Evolutionary conservation across 495 filamentous ascomycete species (phyloP).

Genomic region (Penicillium soppii): DNA sequence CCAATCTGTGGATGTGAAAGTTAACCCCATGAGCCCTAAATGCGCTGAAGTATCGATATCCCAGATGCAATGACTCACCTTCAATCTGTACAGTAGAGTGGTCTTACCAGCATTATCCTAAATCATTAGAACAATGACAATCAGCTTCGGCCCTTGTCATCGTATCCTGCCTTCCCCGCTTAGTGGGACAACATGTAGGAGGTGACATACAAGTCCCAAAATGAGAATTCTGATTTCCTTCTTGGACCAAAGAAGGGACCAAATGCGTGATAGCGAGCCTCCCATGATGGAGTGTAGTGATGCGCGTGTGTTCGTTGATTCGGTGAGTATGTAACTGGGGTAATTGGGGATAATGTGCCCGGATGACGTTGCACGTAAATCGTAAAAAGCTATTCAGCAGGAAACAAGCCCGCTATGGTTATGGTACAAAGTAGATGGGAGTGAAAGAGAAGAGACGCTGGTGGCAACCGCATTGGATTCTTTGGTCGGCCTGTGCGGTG

Average conservation of each 20-base stretch:
- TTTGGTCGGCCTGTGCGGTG: constrained; percentile 28
- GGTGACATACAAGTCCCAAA: constrained; percentile 74
- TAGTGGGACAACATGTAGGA: neutral
- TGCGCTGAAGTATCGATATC: too few species aligned
- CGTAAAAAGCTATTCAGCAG: neutral
- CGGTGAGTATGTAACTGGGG: constrained; percentile 3
- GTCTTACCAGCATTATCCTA: constrained; percentile 99
- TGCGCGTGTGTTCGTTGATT: constrained; percentile 1
- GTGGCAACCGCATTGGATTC: constrained; percentile 28
- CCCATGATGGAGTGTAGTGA: constrained; percentile 62
- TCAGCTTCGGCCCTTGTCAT: constrained; percentile 14
- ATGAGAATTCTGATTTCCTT: constrained; percentile 98
- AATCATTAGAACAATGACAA: constrained; percentile 12
- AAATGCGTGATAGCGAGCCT: constrained; percentile 69
- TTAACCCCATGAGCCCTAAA: constrained; percentile 14
- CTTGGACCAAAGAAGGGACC: constrained; percentile 82
- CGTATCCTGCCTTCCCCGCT: neutral
- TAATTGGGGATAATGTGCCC: neutral
- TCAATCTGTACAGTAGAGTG: constrained; percentile 91
- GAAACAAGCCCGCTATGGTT: constrained; percentile 1
- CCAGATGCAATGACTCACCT: constrained; percentile 54
- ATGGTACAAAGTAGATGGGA: constrained; percentile 8
- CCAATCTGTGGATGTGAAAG: constrained; percentile 68
- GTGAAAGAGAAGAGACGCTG: constrained; percentile 8
- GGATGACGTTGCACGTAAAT: neutral